Evolutionary conservation across 108 stramenopile species (phyloP), one percentile per base, ranked within the genome.

Genomic region (Cyclotella choctawhatcheeana): DNA sequence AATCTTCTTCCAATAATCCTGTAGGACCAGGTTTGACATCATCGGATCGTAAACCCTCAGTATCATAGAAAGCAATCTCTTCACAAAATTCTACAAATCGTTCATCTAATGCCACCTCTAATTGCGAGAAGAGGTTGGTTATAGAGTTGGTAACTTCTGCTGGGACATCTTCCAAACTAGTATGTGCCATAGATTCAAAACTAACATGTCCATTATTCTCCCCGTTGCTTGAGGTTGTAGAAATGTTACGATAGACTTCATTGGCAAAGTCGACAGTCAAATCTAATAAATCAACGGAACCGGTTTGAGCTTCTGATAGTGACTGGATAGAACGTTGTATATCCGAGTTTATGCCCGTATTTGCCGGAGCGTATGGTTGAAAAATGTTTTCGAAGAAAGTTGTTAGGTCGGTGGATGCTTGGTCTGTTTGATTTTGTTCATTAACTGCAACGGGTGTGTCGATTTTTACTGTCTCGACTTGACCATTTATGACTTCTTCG

Each of bases 21-120:
- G 44, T 58, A 0, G 77, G 77, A 22, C 77, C 77, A 40, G 77
- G 64, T 6, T 70, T 54, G n/a, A 66, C 53, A 52, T 71, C 77
- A 35, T 71, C 47, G 13, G 63, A 58, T 26, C 77, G 48, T 21
- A 78, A 65, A 16, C 77, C 77, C 40, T 78, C 69, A 17, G 51
- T 67, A 69, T 78, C 77, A 44, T 78, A 78, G 22, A 78, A 78
- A 16, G 77, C 77, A 53, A 78, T 78, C 35, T 78, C 77, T 58
- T 78, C 69, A 22, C 69, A 70, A 27, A 70, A 69, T 47, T 78
- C 69, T 22, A 66, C 69, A 24, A 78, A 71, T 4, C 77, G 55
- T 30, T 78, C 69, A 71, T 78, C 77, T 21, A 78, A 56, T 22
- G 69, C 77, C 14, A 78, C 77, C 48, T 78, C 77, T 8, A 78